Evolutionary conservation across 139 green algal genomes (phyloP).

Genomic region (Chlamydomonas sp.): DNA sequence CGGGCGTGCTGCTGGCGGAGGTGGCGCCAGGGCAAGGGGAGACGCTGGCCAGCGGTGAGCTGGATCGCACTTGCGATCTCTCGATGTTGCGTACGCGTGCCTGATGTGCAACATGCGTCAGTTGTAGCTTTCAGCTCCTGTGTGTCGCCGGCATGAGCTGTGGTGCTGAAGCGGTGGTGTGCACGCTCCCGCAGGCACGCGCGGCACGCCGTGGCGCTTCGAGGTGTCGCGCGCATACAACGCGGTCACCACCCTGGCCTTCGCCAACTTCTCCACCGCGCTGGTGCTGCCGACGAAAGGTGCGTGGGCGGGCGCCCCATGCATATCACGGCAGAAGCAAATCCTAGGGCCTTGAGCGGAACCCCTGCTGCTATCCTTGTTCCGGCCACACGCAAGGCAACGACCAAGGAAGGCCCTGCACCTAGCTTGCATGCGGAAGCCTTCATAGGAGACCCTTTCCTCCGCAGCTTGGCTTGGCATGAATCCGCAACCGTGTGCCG

Average conservation of each 20-base stretch:
- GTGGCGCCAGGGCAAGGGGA: slow-evolving; percentile 92
- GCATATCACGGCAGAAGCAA: not conserved
- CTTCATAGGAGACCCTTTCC: not conserved
- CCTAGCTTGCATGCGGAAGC: not conserved
- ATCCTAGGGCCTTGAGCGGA: not conserved
- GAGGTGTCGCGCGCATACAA: slow-evolving; percentile 74
- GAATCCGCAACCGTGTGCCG: not conserved
- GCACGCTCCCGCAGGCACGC: slow-evolving; percentile 65
- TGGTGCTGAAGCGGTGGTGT: too few relatives aligned
- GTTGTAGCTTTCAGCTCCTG: too few relatives aligned
- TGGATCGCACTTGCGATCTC: too few relatives aligned
- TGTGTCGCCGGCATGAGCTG: too few relatives aligned
- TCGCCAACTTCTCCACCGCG: slow-evolving; percentile 94
- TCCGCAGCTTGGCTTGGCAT: not conserved
- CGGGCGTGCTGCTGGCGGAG: slow-evolving; percentile 77
- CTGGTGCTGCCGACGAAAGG: slow-evolving; percentile 55
- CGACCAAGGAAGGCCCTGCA: not conserved
- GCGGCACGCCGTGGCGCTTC: slow-evolving; percentile 91
- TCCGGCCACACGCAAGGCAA: not conserved
- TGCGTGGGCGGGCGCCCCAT: not conserved
- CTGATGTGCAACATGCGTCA: too few relatives aligned
- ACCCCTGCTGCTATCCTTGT: not conserved
- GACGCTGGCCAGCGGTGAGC: slow-evolving; percentile 79
- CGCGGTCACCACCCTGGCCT: slow-evolving; percentile 76
- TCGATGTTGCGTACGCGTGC: too few relatives aligned